Base-by-base conservation (phyloP, 495 filamentous ascomycete species). In the Bryoglossum gracile region DNA sequence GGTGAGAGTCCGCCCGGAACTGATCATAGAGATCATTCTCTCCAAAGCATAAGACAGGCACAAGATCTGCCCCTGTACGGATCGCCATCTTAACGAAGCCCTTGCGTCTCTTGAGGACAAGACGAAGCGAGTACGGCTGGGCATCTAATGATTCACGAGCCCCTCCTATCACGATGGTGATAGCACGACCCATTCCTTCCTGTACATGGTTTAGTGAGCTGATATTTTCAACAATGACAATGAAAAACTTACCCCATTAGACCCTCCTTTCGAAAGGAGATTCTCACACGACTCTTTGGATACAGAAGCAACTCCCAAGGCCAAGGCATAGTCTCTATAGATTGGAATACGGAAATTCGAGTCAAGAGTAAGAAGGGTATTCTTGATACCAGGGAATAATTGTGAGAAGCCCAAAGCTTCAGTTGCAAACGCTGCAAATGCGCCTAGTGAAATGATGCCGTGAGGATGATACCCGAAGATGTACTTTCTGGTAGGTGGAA, bases 11-110 rank as follows among this genome's bases (percentile, higher is more conserved):
- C 0, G 84, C 77, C 32, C 79, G 69, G 25, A 95, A 63, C 65
- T 96, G 91, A 48, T 96, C 87, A 67, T 96, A 98, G 0, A 98
- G 68, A 51, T 96, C 87, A 58, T 96, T 97, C 68, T 98, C 92
- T 22, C 92, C 92, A 62, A 98, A 97, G 2, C 79, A 82, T 1
- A 98, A 65, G 0, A 95, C 88, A 0, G 92, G 92, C 0, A 98
- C 92, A 1, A 98, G 66, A 58, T 94, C 92, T 1, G 91, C 91
- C 18, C 89, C 88, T 4, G 83, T 89, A 37, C 88, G 81, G 33
- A 96, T 82, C 0, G 92, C 91, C 19, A 96, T 71, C 68, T 94
- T 97, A 62, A 97, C 73, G 58, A 97, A 96, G 2, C 92, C 92
- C 53, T 94, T 91, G 16, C 92, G 81, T 32, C 84, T 75, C 48